Percentiles rank a stretch among this genome's conserved stretches.
Evolutionary conservation across 495 filamentous ascomycete genomes (phyloP).

Genomic region (Cenococcum geophilum): DNA sequence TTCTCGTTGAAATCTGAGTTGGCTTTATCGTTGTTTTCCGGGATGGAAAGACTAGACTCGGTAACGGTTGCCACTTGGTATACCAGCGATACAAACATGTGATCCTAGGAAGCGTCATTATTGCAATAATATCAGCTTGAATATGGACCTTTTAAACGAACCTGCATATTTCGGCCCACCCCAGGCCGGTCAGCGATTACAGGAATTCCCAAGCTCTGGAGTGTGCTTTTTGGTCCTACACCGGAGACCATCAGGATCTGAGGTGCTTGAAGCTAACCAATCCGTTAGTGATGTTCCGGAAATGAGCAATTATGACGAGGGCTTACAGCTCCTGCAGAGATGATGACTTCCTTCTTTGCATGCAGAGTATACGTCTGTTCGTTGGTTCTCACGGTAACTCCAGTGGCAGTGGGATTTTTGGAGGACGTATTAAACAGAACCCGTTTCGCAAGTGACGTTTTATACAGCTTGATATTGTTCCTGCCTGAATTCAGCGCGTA

Average conservation of each 20-base stretch:
- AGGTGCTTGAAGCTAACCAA: conserved; percentile 29
- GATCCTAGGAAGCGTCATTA: too few species aligned
- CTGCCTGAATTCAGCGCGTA: neutral
- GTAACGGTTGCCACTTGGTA: too few species aligned
- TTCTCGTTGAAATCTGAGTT: too few species aligned
- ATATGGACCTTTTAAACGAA: neutral
- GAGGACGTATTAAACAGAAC: conserved; percentile 4
- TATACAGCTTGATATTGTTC: neutral
- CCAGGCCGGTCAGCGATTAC: conserved; percentile 21
- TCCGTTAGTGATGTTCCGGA: too few species aligned
- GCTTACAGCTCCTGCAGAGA: conserved; percentile 18
- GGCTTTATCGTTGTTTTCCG: neutral
- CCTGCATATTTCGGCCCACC: conserved; percentile 23
- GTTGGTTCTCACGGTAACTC: neutral
- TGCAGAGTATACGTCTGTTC: neutral
- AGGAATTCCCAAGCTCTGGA: conserved; percentile 24
- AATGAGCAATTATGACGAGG: neutral
- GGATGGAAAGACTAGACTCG: too few species aligned
- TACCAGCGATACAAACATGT: too few species aligned
- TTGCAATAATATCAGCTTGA: too few species aligned
- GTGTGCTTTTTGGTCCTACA: conserved; percentile 21
- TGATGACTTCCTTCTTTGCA: conserved; percentile 26
- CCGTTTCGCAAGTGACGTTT: neutral
- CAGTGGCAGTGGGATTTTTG: neutral
- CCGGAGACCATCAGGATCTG: conserved; percentile 29